Evolutionary conservation across 1,284 basidiomycete species (phyloP).

Genomic region (Cryptococcus sp.): DNA sequence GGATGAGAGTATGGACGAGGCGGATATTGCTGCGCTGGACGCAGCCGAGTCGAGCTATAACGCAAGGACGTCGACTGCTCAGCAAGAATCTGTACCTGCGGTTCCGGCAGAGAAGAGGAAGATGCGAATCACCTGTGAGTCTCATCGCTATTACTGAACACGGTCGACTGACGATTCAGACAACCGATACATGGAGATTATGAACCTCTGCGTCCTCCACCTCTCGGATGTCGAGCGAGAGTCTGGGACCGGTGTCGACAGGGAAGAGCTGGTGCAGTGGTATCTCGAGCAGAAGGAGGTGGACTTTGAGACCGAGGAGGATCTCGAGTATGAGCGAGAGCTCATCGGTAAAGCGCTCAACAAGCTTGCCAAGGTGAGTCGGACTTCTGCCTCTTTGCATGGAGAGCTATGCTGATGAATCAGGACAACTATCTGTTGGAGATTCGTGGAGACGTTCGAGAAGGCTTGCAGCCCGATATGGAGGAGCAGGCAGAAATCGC

Average conservation of each 20-base stretch:
- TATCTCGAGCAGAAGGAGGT: conserved; percentile 86
- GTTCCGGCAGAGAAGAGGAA: conserved; percentile 59
- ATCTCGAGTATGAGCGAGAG: conserved; percentile 87
- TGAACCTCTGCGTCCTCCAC: conserved; percentile 73
- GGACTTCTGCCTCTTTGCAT: not conserved
- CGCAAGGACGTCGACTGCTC: conserved; percentile 22
- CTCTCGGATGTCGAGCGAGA: conserved; percentile 71
- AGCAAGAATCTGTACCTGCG: conserved; percentile 29
- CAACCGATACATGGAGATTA: conserved; percentile 87
- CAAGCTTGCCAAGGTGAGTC: conserved; percentile 78
- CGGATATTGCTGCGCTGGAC: conserved; percentile 52
- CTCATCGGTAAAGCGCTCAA: conserved; percentile 82
- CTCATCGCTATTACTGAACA: not conserved
- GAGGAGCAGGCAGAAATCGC: conserved; percentile 20
- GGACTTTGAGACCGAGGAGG: conserved; percentile 75
- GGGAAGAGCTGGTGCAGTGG: conserved; percentile 91
- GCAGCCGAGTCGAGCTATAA: conserved; percentile 39
- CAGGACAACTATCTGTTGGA: conserved; percentile 84
- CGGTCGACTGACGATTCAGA: conserved; percentile 43
- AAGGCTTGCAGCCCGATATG: conserved; percentile 60
- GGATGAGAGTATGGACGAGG: conserved; percentile 51
- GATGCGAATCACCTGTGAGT: conserved; percentile 70
- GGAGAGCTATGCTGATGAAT: not conserved
- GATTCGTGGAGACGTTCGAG: conserved; percentile 71
- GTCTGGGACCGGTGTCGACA: conserved; percentile 70